Evolutionary conservation across 768 basidiomycete genomes (phyloP).

Genomic region (Mycena albidolilacea): DNA sequence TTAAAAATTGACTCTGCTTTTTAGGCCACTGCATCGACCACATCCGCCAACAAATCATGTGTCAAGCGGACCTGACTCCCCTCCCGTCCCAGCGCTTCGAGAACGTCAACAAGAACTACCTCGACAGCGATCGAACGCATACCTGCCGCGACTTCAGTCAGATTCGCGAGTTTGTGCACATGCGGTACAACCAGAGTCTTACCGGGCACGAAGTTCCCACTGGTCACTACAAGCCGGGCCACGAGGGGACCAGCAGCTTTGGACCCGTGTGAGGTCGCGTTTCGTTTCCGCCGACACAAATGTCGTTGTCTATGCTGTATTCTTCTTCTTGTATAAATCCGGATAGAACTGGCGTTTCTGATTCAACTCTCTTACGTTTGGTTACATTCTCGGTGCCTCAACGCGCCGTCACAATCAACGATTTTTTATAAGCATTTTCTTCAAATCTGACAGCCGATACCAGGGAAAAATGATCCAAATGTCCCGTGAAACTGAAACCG

Average conservation of each 20-base stretch:
- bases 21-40: constrained; percentile 13
- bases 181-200: constrained; percentile 18
- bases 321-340: too few relatives aligned
- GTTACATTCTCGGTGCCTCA: too few relatives aligned
- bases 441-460: too few relatives aligned
- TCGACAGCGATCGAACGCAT: constrained; percentile 16
- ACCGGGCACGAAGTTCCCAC: not conserved
- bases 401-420: too few relatives aligned
- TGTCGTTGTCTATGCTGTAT: too few relatives aligned
- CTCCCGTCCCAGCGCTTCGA: constrained; percentile 16
- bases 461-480: too few relatives aligned
- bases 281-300: too few relatives aligned
- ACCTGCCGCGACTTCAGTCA: constrained; percentile 21
- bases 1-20: not conserved
- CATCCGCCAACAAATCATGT: constrained; percentile 19
- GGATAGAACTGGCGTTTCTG: too few relatives aligned
- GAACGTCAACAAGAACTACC: constrained; percentile 14
- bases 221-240: constrained; percentile 8
- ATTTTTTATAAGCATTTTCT: too few relatives aligned
- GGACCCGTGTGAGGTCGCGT: not conserved
- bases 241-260: constrained; percentile 16
- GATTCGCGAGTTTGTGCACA: constrained; percentile 8
- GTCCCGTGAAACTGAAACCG: too few relatives aligned
- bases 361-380: too few relatives aligned
- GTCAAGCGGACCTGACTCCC: constrained; percentile 13